Base-by-base conservation (phyloP, 768 basidiomycete genomes). In the Suillus weaverae region DNA sequence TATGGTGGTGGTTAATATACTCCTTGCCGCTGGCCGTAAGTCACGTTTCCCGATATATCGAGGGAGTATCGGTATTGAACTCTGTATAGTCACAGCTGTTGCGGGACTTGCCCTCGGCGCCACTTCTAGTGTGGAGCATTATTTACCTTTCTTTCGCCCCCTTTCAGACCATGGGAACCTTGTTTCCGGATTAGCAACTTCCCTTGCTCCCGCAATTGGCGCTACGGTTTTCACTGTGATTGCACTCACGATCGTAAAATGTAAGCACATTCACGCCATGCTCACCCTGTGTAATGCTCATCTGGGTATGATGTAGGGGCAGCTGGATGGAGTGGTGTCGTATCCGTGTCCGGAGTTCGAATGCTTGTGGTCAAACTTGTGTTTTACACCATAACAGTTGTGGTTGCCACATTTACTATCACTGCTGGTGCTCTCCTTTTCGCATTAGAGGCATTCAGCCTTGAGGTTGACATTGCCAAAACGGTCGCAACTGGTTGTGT, bases 101-200 rank as follows among this genome's bases (percentile, higher is more conserved):
- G 81, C 86, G 26, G 91, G 89, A 2, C 80, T 95, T 48, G 83
- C 85, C 7, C 77, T 93, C 22, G 82, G 86, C 48, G 81, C 83
- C n/a, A 86, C 89, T 1, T 92, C 92, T 4, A 86, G 91, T 68
- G 84, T 91, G 63, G 85, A 86, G 0, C 87, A 91, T 76, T 89
- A 86, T 69, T 72, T 94, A 16, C 81, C 85, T 0, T 90, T 94
- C 78, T 77, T 94, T 62, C 68, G 76, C 39, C 81, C 85, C 2
- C 72, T 93, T 6, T 76, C 84, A 22, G 77, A 76, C 6, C 76
- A 81, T 14, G 78, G 86, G 67, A 76, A 79, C 2, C 72, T 92
- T 56, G 84, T 81, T 7, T 80, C 86, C 13, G 91, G 89, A 0
- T 69, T 94, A 39, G 89, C 86, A 1, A 88, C 89, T 10, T 82